These are phyloP conservation scores for Ophiostoma perfectum DNA, from an alignment of 2,329 filamentous ascomycete species.

Conservation along the genomic window DNA sequence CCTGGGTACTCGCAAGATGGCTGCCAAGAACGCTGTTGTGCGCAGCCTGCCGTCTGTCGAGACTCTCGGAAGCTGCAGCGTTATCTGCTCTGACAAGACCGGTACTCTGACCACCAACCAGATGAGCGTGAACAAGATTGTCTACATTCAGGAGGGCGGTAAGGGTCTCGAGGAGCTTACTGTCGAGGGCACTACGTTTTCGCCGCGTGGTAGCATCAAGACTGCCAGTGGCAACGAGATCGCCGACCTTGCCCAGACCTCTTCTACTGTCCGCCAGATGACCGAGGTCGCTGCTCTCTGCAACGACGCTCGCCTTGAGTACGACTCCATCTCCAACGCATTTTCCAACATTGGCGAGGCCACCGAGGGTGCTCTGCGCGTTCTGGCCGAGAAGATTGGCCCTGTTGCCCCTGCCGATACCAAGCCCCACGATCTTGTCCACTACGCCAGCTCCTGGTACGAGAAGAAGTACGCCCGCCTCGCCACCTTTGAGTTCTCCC, in stretches of 20 bases:
- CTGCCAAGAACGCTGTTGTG: conserved; percentile 94
- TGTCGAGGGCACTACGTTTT: conserved; percentile 88
- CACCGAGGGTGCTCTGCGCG: conserved; percentile 87
- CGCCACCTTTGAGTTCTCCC: conserved; percentile 92
- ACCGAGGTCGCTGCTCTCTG: conserved; percentile 68
- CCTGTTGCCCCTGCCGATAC: conserved; percentile 59
- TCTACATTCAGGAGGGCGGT: conserved; percentile 71
- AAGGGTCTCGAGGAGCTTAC: conserved; percentile 76
- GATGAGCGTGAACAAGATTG: conserved; percentile 95
- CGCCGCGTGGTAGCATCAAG: conserved; percentile 67
- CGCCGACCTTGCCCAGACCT: conserved; percentile 63
- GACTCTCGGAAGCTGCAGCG: conserved; percentile 96
- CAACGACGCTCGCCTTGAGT: conserved; percentile 80
- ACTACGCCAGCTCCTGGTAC: conserved; percentile 80
- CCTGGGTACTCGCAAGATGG: conserved; percentile 96
- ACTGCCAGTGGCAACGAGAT: conserved; percentile 62
- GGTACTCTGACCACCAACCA: conserved; percentile 97
- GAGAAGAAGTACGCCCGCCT: conserved; percentile 69
- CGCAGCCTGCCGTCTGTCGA: conserved; percentile 94
- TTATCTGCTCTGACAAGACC: conserved; percentile 99
- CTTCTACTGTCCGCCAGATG: conserved; percentile 74
- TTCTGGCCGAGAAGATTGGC: conserved; percentile 89
- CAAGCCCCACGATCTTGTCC: conserved; percentile 59
- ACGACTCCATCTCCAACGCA: conserved; percentile 67
- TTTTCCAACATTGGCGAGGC: conserved; percentile 88